These are phyloP conservation scores for Zizania palustris DNA, from an alignment of 202 grass and related monocot genomes.

Conservation along the genomic window DNA sequence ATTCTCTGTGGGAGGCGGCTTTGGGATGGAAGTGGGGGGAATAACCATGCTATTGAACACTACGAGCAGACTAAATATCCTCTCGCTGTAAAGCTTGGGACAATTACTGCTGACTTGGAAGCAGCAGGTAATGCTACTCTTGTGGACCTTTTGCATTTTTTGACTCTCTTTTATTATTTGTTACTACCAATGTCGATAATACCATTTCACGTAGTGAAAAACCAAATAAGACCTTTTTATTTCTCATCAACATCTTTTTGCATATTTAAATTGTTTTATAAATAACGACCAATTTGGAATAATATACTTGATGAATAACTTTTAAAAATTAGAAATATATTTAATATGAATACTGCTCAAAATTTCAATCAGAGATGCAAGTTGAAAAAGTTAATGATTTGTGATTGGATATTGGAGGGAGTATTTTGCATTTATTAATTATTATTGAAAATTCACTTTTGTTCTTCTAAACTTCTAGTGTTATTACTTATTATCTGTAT, in stretches of 20 bases:
- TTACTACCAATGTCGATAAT: not conserved
- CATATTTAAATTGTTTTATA: not conserved
- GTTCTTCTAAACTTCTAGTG: not conserved
- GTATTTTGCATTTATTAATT: slow-evolving; percentile 6
- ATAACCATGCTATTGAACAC: slow-evolving; percentile 92
- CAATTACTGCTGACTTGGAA: slow-evolving; percentile 89
- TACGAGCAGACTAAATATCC: slow-evolving; percentile 87
- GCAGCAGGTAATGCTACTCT: slow-evolving; percentile 83
- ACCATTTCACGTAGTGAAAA: not conserved
- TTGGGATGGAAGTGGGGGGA: slow-evolving; percentile 96
- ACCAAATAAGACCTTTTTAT: not conserved
- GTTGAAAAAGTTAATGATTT: not conserved
- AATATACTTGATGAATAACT: not conserved
- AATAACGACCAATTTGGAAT: slow-evolving; percentile 3
- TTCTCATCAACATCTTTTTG: not conserved
- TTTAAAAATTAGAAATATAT: slow-evolving; percentile 15
- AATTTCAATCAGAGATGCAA: slow-evolving; percentile 4
- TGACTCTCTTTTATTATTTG: not conserved
- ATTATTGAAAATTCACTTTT: not conserved
- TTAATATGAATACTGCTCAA: not conserved
- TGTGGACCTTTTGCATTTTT: slow-evolving; percentile 28
- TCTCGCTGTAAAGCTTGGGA: slow-evolving; percentile 93
- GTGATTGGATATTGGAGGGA: not conserved
- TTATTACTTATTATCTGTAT: not conserved
- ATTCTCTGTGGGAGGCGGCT: slow-evolving; percentile 80